Evolutionary conservation across 2,329 filamentous ascomycete genomes (phyloP), one percentile per base, ranked within the genome.

Genomic region (Alternaria incomplexa): DNA sequence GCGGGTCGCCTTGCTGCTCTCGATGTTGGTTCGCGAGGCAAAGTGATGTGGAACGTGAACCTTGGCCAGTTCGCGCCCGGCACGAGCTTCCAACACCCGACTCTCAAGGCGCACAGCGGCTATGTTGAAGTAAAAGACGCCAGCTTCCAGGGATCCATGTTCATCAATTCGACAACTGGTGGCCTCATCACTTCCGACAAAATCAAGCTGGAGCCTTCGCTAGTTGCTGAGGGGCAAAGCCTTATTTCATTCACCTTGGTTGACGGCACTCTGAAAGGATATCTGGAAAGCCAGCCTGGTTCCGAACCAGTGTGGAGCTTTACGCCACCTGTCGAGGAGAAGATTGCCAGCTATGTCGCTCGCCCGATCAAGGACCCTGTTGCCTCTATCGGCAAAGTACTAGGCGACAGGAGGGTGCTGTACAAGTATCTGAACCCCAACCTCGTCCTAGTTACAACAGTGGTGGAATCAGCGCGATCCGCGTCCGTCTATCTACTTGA

Each of bases 401-500:
- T 99, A 22, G 94, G 93, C 25, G 91, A 99, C 74, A 89, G 96
- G 46, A 90, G 90, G n/a, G 96, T 99, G 51, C 87, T 95, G 66
- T 99, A 99, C 88, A 99, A 99, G 82, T 98, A 98, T 77, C 83
- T 99, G 44, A 97, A 96, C 81, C 89, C 92, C 0, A 97, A 97
- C 80, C 87, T 93, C 7, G 85, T 93, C 3, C 86, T 98, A 1
- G 85, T 97, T 48, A 92, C 91, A 2, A 85, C 92, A 1, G 82
- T 89, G 3, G 85, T 90, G 32, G 86, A 90, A 22, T 82, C 83
- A 11, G 74, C 85, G 3, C 85, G 83, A 4, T 85, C 85, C 1
- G 88, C 93, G 8, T 90, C 89, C 0, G 85, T 96, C 66, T 93
- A 95, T 73, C 85, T 98, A 11, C 79, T 99, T 13, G 94, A 99